A percentile compares a stretch with the other conserved stretches of the same genome.
phyloP scores from a whole-genome alignment of 2,329 filamentous ascomycete species.

The Pseudohalonectria lignicola region DNA sequence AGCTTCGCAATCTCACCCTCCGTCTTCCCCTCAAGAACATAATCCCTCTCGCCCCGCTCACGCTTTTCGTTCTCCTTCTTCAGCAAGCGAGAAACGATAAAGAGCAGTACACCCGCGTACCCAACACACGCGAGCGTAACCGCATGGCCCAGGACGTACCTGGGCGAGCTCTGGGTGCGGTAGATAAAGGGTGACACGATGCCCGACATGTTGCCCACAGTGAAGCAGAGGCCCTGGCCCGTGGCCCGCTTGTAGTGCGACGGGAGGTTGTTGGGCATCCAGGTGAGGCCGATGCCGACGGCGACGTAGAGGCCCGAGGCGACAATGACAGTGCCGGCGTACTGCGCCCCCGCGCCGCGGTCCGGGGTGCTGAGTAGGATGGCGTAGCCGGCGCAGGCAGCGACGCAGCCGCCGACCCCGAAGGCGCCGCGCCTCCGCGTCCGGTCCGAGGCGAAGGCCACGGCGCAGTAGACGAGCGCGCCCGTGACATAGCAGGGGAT shows the following conservation, averaged over 20 bases:
- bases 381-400: constrained; percentile 45
- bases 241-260: constrained; percentile 60
- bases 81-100: constrained; percentile 1
- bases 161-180: not conserved
- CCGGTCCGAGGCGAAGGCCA: constrained; percentile 46
- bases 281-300: constrained; percentile 42
- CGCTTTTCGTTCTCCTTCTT: constrained; percentile 2
- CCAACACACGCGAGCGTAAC: constrained; percentile 3
- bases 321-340: constrained; percentile 61
- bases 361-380: constrained; percentile 43
- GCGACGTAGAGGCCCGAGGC: constrained; percentile 58
- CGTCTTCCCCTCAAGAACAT: constrained; percentile 3
- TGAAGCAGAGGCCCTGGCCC: constrained; percentile 4
- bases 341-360: constrained; percentile 47
- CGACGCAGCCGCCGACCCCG: constrained; percentile 33
- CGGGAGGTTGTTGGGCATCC: constrained; percentile 55
- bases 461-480: constrained; percentile 45
- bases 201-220: constrained; percentile 6
- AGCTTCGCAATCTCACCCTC: constrained; percentile 3
- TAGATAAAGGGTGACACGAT: constrained; percentile 3
- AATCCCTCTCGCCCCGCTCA: not conserved
- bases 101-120: not conserved
- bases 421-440: constrained; percentile 46
- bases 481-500: constrained; percentile 58
- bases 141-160: constrained; percentile 4